Evolutionary conservation across 306 rosid species (phyloP).

Genomic region (Prunus mira): DNA sequence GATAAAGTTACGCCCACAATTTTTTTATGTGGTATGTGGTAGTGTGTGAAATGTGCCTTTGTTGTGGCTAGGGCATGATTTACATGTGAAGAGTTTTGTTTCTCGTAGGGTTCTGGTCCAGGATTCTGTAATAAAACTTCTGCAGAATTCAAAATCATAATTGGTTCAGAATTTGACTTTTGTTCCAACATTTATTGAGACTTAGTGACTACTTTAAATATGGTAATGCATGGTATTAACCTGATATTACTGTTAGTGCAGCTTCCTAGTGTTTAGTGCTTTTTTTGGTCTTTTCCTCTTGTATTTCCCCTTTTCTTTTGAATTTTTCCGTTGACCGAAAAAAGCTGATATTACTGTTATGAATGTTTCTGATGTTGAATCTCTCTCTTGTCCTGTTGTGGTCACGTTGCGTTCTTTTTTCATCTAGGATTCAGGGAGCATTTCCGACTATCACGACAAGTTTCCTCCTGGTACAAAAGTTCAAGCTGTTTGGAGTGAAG

Average conservation of each 20-base stretch:
- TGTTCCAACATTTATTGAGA: not conserved
- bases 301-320: not conserved
- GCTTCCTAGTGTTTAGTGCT: not conserved
- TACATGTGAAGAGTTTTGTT: not conserved
- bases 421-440: conserved; percentile 47
- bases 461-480: conserved; percentile 71
- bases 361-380: conserved; percentile 12
- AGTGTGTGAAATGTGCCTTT: not conserved
- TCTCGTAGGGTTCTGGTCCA: not conserved
- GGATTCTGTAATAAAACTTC: not conserved
- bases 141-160: not conserved
- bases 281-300: not conserved
- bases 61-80: not conserved
- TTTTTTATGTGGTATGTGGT: not conserved
- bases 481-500: conserved; percentile 96
- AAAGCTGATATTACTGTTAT: not conserved
- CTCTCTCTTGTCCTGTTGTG: not conserved
- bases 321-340: not conserved
- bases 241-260: not conserved
- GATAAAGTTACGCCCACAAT: not conserved
- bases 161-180: not conserved
- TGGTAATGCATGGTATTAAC: not conserved
- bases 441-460: conserved; percentile 51
- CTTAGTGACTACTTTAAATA: not conserved
- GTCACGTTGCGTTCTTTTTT: not conserved